Conservation (phyloP, 1,284 basidiomycete species). For the Malassezia arunalokei region DNA sequence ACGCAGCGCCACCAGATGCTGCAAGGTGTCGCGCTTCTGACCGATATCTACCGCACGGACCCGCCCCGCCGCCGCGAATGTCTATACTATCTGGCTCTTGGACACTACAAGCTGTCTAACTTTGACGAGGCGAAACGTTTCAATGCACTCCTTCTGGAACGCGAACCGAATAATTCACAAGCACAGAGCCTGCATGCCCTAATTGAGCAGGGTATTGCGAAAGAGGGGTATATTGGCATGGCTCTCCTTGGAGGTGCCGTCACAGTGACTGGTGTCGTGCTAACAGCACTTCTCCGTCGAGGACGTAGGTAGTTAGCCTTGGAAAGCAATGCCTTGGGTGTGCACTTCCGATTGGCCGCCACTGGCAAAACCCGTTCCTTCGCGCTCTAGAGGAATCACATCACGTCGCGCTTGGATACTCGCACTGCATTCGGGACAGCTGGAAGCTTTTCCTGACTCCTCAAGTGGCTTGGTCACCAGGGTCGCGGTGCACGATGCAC, state of each 20-base stretch:
- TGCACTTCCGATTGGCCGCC: constrained; percentile 8
- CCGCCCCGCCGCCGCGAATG: constrained; percentile 82
- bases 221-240: constrained; percentile 86
- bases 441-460: neutral
- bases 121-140: constrained; percentile 85
- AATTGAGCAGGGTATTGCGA: constrained; percentile 74
- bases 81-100: constrained; percentile 88
- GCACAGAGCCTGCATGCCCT: constrained; percentile 70
- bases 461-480: constrained; percentile 3
- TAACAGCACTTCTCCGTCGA: constrained; percentile 56
- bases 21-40: constrained; percentile 70
- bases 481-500: constrained; percentile 8
- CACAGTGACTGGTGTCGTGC: constrained; percentile 66
- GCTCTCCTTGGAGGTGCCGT: constrained; percentile 80
- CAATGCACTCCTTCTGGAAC: constrained; percentile 75
- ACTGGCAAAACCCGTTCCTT: constrained; percentile 15
- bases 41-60: constrained; percentile 87
- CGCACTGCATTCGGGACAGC: constrained; percentile 14
- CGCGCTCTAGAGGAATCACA: constrained; percentile 12
- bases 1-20: constrained; percentile 50
- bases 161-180: constrained; percentile 88
- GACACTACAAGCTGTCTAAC: constrained; percentile 93
- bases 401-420: neutral
- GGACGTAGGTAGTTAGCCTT: constrained; percentile 16
- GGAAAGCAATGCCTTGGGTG: constrained; percentile 12